Evolutionary conservation across 768 basidiomycete species (phyloP).

Genomic region (Tubosaeta brunneosetosa): DNA sequence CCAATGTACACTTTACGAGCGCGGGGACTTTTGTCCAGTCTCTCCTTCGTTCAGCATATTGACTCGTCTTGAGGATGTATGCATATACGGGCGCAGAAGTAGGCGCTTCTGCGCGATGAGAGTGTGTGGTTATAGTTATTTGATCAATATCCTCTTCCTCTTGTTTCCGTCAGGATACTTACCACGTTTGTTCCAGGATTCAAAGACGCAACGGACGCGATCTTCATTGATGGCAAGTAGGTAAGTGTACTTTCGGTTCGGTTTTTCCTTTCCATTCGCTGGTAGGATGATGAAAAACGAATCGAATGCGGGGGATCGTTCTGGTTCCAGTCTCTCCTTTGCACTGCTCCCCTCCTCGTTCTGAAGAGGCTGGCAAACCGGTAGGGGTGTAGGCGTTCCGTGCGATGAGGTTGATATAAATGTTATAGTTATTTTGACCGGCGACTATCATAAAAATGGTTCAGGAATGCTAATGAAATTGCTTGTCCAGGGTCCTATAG

Average conservation of each 20-base stretch:
- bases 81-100: constrained; percentile 33
- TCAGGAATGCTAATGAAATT: constrained; percentile 6
- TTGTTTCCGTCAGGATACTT: neutral
- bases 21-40: constrained; percentile 32
- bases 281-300: constrained; percentile 27
- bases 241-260: constrained; percentile 4
- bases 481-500: neutral
- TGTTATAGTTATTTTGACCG: constrained; percentile 35
- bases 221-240: neutral
- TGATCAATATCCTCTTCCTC: constrained; percentile 12
- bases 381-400: constrained; percentile 21
- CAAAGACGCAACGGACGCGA: neutral
- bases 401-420: constrained; percentile 13
- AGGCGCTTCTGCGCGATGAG: constrained; percentile 33
- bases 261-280: constrained; percentile 2
- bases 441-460: neutral
- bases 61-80: constrained; percentile 32
- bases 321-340: constrained; percentile 22
- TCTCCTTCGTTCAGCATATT: constrained; percentile 32
- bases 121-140: constrained; percentile 35
- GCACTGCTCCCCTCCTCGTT: constrained; percentile 21
- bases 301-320: constrained; percentile 22
- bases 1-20: constrained; percentile 27
- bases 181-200: neutral
- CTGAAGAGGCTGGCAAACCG: constrained; percentile 26